These are phyloP conservation scores for Amphicarpaea edgeworthii DNA, from an alignment of 306 rosid genomes.

Conservation along the genomic window DNA sequence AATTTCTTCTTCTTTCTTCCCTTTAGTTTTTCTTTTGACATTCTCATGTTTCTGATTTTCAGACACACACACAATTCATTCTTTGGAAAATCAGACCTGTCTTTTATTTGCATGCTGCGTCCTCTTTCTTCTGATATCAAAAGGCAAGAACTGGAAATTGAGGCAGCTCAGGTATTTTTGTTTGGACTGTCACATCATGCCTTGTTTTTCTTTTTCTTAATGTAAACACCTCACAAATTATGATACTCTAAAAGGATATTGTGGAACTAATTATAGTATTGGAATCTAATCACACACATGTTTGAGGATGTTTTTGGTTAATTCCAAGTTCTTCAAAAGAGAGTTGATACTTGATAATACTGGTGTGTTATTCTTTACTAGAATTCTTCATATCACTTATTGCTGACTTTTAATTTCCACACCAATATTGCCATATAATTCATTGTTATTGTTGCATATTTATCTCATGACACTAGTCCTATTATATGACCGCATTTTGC, in stretches of 20 bases:
- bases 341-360: neutral
- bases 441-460: constrained; percentile 4
- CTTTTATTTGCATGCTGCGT: constrained; percentile 57
- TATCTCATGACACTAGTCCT: neutral
- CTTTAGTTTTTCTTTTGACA: neutral
- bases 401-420: neutral
- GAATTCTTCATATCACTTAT: neutral
- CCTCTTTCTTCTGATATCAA: constrained; percentile 60
- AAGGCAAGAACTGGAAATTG: constrained; percentile 67
- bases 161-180: constrained; percentile 66
- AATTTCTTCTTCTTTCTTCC: neutral
- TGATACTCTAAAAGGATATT: neutral
- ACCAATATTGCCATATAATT: neutral
- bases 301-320: neutral
- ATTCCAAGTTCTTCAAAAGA: neutral
- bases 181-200: neutral
- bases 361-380: neutral
- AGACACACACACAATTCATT: constrained; percentile 57
- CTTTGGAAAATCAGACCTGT: constrained; percentile 57
- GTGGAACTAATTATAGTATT: constrained; percentile 10
- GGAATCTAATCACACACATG: constrained; percentile 4
- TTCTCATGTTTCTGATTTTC: constrained; percentile 40
- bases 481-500: constrained; percentile 1
- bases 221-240: neutral
- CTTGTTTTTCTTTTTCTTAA: neutral